phyloP scores from a whole-genome alignment of 176 grass and related monocot species.

The Cenchrus americanus region DNA sequence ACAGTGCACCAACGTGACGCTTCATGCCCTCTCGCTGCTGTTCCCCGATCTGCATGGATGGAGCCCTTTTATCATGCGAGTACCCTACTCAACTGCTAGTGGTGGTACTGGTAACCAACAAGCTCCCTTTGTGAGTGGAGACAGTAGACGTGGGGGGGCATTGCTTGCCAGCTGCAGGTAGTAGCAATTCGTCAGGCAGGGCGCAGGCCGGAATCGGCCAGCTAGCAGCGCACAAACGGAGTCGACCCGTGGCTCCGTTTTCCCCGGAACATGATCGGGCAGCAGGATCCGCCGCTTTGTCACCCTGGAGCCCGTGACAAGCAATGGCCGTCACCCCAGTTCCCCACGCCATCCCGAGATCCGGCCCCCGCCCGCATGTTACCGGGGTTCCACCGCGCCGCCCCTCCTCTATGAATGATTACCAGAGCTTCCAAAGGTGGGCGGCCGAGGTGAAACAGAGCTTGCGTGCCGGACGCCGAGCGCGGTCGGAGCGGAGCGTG shows the following conservation, averaged over 20 bases:
- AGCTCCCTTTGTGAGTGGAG: neutral
- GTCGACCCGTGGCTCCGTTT: slow-evolving; percentile 18
- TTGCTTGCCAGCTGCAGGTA: slow-evolving; percentile 41
- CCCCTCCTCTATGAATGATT: slow-evolving; percentile 37
- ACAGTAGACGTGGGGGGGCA: neutral
- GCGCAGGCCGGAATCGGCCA: slow-evolving; percentile 9
- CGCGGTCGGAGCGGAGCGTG: too few species aligned
- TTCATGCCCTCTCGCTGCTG: neutral
- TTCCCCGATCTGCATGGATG: neutral
- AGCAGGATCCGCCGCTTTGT: slow-evolving; percentile 46
- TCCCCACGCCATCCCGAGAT: slow-evolving; percentile 13
- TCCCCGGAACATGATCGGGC: slow-evolving; percentile 38
- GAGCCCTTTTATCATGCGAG: neutral
- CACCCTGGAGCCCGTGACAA: slow-evolving; percentile 51
- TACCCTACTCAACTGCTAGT: neutral
- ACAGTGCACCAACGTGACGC: neutral
- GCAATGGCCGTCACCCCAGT: slow-evolving; percentile 38
- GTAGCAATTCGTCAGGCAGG: neutral
- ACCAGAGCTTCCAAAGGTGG: slow-evolving; percentile 38
- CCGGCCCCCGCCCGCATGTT: neutral
- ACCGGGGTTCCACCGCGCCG: slow-evolving; percentile 6
- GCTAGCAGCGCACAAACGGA: slow-evolving; percentile 26
- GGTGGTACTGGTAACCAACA: neutral
- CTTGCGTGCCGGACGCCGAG: neutral
- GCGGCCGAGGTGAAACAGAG: too few species aligned